A percentile compares a stretch with the other conserved stretches of the same genome.
Evolutionary conservation across 768 basidiomycete genomes (phyloP).

Genomic region (Tremella yokohamensis): DNA sequence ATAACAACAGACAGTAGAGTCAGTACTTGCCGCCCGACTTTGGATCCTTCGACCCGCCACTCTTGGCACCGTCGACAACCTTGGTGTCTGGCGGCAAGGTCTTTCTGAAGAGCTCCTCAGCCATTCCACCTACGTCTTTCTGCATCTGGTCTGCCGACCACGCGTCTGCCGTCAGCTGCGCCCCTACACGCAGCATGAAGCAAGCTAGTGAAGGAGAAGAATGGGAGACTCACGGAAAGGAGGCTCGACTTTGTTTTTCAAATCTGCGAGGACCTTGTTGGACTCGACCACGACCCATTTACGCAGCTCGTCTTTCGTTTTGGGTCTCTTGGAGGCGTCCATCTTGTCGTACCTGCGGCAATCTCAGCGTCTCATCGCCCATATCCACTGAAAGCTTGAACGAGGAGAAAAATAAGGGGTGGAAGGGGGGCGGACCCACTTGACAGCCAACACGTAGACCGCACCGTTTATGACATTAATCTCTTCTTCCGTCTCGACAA

Average conservation of each 20-base stretch:
- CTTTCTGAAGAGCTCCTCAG: constrained; percentile 35
- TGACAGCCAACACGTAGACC: constrained; percentile 30
- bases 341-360: constrained; percentile 21
- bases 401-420: background rate
- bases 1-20: no score
- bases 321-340: constrained; percentile 16
- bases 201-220: constrained; percentile 1
- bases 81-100: constrained; percentile 27
- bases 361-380: background rate
- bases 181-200: no score
- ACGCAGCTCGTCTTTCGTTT: constrained; percentile 20
- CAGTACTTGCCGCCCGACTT: no score
- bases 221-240: constrained; percentile 39
- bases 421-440: constrained; percentile 15
- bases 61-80: constrained; percentile 13
- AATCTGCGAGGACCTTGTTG: constrained; percentile 13
- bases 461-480: constrained; percentile 36
- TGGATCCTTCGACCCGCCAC: background rate
- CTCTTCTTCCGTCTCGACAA: constrained; percentile 44
- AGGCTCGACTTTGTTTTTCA: constrained; percentile 37
- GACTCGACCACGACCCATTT: constrained; percentile 28
- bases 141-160: constrained; percentile 34
- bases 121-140: constrained; percentile 35
- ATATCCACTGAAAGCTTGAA: background rate
- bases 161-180: constrained; percentile 24